phyloP scores from a whole-genome alignment of 306 rosid genomes.

The Glycine latifolia region DNA sequence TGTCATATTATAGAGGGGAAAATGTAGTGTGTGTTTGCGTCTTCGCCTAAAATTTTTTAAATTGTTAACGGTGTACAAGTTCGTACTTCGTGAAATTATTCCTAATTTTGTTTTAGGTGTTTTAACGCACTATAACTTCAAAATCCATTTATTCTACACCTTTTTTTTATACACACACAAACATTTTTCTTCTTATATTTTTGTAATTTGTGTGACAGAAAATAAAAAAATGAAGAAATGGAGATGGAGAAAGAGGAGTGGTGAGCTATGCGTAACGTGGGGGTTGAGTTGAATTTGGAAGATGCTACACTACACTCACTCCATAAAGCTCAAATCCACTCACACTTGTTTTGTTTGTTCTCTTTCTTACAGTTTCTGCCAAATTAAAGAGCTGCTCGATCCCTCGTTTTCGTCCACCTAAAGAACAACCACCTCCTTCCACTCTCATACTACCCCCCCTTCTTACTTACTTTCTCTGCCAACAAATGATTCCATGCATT shows the following conservation, averaged over 20 bases:
- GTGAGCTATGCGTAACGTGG: not conserved
- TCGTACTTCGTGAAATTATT: no score
- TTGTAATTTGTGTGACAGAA: no score
- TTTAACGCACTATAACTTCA: no score
- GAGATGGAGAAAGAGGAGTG: not conserved
- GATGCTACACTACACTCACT: not conserved
- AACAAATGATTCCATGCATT: not conserved
- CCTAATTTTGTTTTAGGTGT: no score
- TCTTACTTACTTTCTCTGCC: not conserved
- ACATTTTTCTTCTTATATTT: no score
- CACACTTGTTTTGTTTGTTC: not conserved
- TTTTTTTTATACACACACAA: no score
- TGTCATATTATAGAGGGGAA: not conserved
- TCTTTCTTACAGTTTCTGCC: not conserved
- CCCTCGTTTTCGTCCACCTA: conserved; percentile 23
- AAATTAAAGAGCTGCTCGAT: conserved; percentile 16
- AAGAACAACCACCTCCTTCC: not conserved
- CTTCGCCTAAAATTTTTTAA: not conserved
- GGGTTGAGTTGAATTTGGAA: conserved; percentile 1
- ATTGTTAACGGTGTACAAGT: not conserved
- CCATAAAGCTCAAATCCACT: not conserved
- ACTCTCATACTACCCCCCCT: not conserved
- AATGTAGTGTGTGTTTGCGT: not conserved
- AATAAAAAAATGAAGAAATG: no score
- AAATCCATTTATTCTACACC: no score